These are phyloP conservation scores for Lepraria neglecta DNA, from an alignment of 495 filamentous ascomycete species.

Conservation along the genomic window DNA sequence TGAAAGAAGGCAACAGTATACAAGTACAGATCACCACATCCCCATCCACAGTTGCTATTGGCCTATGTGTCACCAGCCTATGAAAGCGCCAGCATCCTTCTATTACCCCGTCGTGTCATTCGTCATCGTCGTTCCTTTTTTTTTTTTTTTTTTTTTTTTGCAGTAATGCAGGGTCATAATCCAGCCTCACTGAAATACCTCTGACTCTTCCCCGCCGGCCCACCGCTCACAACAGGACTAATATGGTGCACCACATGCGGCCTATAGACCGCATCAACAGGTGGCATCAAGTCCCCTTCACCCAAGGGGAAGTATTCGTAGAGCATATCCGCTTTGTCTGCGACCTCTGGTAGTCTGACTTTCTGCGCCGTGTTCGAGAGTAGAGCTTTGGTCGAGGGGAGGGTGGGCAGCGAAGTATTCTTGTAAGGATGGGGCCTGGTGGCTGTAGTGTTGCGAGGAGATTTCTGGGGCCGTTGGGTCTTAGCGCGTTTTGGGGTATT, in stretches of 20 bases:
- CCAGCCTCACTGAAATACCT: constrained; percentile 26
- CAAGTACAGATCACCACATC: neutral
- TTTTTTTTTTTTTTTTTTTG: neutral
- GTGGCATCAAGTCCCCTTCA: constrained; percentile 85
- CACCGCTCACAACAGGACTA: constrained; percentile 1
- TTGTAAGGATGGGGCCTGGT: constrained; percentile 33
- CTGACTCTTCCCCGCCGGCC: constrained; percentile 16
- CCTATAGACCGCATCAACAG: constrained; percentile 86
- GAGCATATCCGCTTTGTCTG: constrained; percentile 52
- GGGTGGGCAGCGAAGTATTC: constrained; percentile 33
- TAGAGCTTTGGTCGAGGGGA: constrained; percentile 33
- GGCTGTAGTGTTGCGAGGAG: constrained; percentile 27
- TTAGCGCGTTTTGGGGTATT: constrained; percentile 18
- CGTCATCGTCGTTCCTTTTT: neutral
- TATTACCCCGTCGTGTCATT: neutral
- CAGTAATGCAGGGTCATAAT: neutral
- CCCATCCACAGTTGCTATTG: no score
- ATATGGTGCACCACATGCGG: constrained; percentile 88
- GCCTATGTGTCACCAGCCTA: no score
- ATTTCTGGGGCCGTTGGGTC: constrained; percentile 21
- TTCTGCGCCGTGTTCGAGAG: constrained; percentile 29
- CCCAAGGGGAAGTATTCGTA: constrained; percentile 91
- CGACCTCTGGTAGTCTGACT: constrained; percentile 53
- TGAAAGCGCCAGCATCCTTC: no score
- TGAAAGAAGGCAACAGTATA: neutral